Percentiles rank a stretch among this genome's conserved stretches.
These are phyloP conservation scores for Heliamphora exappendiculata DNA, from an alignment of 148 eudicot species.

Conservation along the genomic window DNA sequence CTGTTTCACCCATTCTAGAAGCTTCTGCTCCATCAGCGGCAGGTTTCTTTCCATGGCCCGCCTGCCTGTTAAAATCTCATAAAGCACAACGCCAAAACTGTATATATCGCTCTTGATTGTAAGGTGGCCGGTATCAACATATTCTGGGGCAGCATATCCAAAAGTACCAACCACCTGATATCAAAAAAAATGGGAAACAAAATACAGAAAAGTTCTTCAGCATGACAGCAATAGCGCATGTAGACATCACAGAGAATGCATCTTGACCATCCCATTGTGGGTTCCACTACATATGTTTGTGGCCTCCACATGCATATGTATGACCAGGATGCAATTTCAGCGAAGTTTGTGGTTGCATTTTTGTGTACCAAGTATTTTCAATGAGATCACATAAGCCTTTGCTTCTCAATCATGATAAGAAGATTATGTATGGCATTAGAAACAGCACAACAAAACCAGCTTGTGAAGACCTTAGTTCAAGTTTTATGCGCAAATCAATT, in stretches of 20 bases:
- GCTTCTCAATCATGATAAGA: not conserved
- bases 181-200: not conserved
- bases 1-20: conserved; percentile 58
- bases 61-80: conserved; percentile 60
- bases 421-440: not conserved
- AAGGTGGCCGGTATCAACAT: conserved; percentile 53
- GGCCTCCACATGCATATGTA: too few relatives aligned
- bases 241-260: too few relatives aligned
- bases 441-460: not conserved
- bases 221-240: not conserved
- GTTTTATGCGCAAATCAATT: not conserved
- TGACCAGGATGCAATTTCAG: not conserved
- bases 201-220: not conserved
- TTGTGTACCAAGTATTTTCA: too few relatives aligned
- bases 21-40: conserved; percentile 39
- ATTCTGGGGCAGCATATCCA: conserved; percentile 73
- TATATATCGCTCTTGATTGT: conserved; percentile 54
- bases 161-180: conserved; percentile 58
- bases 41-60: conserved; percentile 45
- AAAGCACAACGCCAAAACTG: conserved; percentile 69
- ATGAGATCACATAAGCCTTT: not conserved
- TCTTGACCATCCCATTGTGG: not conserved
- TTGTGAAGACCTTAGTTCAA: not conserved
- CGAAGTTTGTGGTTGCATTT: too few relatives aligned
- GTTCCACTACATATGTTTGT: not conserved